Conservation (phyloP, 352 stramenopile genomes). For the Phytopythium helicoides region DNA sequence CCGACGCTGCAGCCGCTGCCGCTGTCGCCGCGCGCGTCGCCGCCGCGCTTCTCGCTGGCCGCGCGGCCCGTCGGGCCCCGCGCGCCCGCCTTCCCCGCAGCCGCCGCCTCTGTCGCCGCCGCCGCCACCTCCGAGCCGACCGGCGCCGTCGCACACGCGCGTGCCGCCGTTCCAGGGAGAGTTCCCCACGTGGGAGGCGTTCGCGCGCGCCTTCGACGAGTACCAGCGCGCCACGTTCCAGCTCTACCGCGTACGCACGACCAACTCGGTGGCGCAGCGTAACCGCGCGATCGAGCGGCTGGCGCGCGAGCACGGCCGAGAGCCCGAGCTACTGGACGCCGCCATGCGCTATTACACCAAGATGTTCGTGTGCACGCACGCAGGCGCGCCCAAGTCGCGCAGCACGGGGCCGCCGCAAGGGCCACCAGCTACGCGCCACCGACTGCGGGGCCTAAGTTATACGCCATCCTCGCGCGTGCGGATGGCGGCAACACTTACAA, state of each 20-base stretch:
- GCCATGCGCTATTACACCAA: background rate
- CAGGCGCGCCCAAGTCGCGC: background rate
- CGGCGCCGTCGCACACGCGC: background rate
- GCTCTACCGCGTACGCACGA: constrained; percentile 4
- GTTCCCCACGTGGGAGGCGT: background rate
- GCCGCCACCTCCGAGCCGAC: background rate
- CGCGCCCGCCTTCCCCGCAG: too few species aligned
- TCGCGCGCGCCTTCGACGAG: constrained; percentile 1
- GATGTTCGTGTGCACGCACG: constrained; percentile 3
- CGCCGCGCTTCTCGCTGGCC: too few species aligned
- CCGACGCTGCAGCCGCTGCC: too few species aligned
- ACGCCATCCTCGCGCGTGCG: background rate
- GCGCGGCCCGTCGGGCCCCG: too few species aligned
- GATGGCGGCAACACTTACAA: background rate
- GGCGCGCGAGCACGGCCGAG: background rate
- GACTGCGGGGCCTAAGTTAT: background rate
- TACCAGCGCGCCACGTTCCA: constrained; percentile 2
- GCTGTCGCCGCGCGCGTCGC: too few species aligned
- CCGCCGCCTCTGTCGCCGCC: background rate
- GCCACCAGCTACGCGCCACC: background rate
- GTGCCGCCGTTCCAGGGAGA: background rate
- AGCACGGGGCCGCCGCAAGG: background rate
- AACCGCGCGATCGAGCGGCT: constrained; percentile 3
- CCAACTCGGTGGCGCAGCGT: constrained; percentile 1
- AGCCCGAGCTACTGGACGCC: background rate